Percentiles rank a stretch among this genome's conserved stretches.
Conservation (phyloP, 306 rosid species). For the Biancaea sappan region DNA sequence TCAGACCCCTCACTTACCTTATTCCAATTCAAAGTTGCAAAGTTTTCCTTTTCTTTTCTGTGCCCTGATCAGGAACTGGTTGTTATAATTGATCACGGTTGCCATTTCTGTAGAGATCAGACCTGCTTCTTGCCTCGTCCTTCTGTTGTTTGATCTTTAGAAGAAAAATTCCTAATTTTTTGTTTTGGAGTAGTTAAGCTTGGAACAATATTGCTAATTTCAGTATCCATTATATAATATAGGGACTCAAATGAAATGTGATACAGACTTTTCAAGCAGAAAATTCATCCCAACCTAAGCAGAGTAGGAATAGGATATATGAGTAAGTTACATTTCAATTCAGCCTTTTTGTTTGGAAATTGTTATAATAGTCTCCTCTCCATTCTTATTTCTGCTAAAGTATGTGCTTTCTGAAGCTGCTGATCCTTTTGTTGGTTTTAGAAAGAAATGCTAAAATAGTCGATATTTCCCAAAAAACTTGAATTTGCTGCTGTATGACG, state of each 20-base stretch:
- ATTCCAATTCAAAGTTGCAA: no score
- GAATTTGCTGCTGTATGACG: background rate
- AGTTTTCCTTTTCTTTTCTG: no score
- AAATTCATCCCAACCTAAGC: background rate
- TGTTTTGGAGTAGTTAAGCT: no score
- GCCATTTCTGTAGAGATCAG: no score
- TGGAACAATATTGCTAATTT: no score
- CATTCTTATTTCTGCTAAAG: background rate
- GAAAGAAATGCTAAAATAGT: background rate
- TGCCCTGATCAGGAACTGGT: no score
- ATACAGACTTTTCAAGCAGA: background rate
- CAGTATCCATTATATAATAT: no score
- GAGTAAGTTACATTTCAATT: background rate
- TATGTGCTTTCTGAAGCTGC: background rate
- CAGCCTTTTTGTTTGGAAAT: background rate
- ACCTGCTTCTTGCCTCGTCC: no score
- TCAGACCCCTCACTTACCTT: no score
- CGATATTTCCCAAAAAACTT: background rate
- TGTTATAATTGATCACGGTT: no score
- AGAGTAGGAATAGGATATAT: background rate
- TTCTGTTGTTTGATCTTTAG: no score
- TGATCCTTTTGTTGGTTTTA: background rate
- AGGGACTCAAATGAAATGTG: background rate
- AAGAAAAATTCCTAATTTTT: no score
- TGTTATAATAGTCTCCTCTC: background rate